Evolutionary conservation across 2,329 filamentous ascomycete species (phyloP).

Genomic region (Triangularia setosa): DNA sequence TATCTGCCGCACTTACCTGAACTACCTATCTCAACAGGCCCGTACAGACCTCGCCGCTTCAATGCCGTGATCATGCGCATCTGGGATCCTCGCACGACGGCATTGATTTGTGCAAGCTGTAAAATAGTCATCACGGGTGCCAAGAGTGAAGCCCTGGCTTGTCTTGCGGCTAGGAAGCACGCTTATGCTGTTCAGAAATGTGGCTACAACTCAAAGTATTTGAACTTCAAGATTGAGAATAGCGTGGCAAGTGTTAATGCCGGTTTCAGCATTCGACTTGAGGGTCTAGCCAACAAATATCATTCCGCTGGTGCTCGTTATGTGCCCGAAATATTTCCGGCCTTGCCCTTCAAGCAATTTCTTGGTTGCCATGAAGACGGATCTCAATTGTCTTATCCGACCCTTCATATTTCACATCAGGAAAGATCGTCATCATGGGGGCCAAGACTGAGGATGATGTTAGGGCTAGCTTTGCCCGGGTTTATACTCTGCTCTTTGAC

Average conservation of each 20-base stretch:
- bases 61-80: constrained; percentile 98
- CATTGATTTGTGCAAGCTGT: constrained; percentile 88
- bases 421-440: constrained; percentile 92
- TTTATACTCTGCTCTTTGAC: constrained; percentile 22
- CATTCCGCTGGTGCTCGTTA: constrained; percentile 61
- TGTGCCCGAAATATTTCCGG: constrained; percentile 92
- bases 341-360: constrained; percentile 97
- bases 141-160: constrained; percentile 90
- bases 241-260: constrained; percentile 94
- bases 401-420: constrained; percentile 89
- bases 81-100: constrained; percentile 92
- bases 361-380: constrained; percentile 44
- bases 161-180: constrained; percentile 88
- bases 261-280: constrained; percentile 92
- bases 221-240: constrained; percentile 97
- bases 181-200: constrained; percentile 97
- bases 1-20: constrained; percentile 88
- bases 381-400: constrained; percentile 61
- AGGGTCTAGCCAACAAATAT: constrained; percentile 81
- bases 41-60: constrained; percentile 84
- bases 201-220: constrained; percentile 95
- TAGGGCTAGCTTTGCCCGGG: constrained; percentile 66
- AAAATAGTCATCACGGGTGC: constrained; percentile 99
- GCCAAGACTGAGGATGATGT: constrained; percentile 94
- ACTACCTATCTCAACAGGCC: constrained; percentile 91